phyloP scores from a whole-genome alignment of 768 basidiomycete genomes.

The Sarcomyxa edulis region DNA sequence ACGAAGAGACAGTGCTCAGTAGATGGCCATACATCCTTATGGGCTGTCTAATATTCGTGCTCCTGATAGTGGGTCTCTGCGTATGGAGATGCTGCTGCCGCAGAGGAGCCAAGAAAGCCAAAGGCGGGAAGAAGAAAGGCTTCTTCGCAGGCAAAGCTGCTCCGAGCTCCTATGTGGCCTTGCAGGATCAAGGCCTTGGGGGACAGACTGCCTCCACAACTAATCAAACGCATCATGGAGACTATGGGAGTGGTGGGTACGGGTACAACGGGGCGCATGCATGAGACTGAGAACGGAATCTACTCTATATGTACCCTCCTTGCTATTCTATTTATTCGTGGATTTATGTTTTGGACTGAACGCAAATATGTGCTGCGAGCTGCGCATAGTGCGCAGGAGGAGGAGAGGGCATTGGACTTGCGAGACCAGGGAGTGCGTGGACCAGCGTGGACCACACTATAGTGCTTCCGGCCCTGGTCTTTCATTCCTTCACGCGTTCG shows the following conservation, averaged over 20 bases:
- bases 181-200: slow-evolving; percentile 1
- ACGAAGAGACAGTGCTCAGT: slow-evolving; percentile 59
- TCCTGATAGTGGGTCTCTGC: slow-evolving; percentile 40
- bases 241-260: background rate
- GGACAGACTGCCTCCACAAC: background rate
- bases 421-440: no score
- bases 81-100: slow-evolving; percentile 61
- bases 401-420: no score
- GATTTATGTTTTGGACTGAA: no score
- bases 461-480: no score
- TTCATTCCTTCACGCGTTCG: no score
- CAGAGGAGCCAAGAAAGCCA: slow-evolving; percentile 19
- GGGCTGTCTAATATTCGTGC: slow-evolving; percentile 49
- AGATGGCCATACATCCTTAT: slow-evolving; percentile 70
- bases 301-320: no score
- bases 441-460: no score
- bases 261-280: background rate
- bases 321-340: no score
- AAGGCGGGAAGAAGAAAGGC: slow-evolving; percentile 3
- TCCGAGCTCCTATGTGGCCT: background rate
- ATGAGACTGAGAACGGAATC: no score
- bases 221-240: no score
- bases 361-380: no score
- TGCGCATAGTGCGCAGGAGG: no score
- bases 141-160: background rate